A percentile compares a stretch with the other conserved stretches of the same genome.
Conservation (phyloP, 2,329 filamentous ascomycete species). For the Cercospora canescens region DNA sequence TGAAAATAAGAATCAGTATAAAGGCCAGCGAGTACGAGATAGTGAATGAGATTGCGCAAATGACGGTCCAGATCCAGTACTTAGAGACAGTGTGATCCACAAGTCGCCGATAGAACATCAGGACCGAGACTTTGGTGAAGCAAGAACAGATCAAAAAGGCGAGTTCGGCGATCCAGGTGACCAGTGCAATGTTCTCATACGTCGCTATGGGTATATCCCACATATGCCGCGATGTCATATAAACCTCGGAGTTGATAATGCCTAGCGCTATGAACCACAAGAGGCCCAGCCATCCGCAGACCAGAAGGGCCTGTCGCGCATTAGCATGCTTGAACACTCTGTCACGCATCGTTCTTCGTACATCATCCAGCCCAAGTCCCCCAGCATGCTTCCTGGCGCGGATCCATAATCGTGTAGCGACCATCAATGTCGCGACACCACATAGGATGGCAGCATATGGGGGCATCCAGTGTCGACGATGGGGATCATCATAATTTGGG, state of each 20-base stretch:
- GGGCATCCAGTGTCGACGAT: conserved; percentile 35
- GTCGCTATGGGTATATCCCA: conserved; percentile 36
- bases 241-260: conserved; percentile 27
- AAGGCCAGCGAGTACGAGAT: conserved; percentile 42
- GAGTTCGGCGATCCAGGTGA: conserved; percentile 37
- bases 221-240: conserved; percentile 38
- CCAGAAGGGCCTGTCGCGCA: conserved; percentile 21
- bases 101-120: conserved; percentile 47
- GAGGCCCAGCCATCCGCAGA: conserved; percentile 26
- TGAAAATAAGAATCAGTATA: conserved; percentile 36
- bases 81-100: conserved; percentile 37
- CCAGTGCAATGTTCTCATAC: conserved; percentile 25
- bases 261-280: conserved; percentile 26
- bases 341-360: conserved; percentile 10
- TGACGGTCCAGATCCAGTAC: conserved; percentile 40
- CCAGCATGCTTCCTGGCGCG: conserved; percentile 31
- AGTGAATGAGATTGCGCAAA: conserved; percentile 41
- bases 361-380: conserved; percentile 36
- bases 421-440: conserved; percentile 29
- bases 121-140: conserved; percentile 39
- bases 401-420: conserved; percentile 32
- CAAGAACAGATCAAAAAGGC: conserved; percentile 36
- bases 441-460: conserved; percentile 32
- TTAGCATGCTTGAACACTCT: neutral
- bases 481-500: conserved; percentile 34